These are phyloP conservation scores for Alternaria dauci DNA, from an alignment of 2,329 filamentous ascomycete species.

Conservation along the genomic window DNA sequence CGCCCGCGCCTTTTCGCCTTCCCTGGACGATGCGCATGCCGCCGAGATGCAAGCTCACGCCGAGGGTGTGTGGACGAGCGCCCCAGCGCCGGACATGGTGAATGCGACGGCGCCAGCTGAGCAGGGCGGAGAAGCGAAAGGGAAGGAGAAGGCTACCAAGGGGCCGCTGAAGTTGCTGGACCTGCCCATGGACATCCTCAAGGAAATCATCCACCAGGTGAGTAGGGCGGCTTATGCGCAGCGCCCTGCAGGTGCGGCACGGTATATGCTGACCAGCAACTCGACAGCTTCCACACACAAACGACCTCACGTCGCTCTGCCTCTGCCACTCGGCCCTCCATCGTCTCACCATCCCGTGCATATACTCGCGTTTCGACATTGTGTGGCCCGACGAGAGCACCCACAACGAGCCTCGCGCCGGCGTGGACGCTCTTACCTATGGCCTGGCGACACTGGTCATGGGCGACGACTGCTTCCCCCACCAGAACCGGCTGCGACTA, in stretches of 20 bases:
- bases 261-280: constrained; percentile 23
- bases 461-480: constrained; percentile 70
- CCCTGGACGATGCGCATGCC: constrained; percentile 35
- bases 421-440: constrained; percentile 84
- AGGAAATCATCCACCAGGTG: constrained; percentile 81
- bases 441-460: constrained; percentile 82
- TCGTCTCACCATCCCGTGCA: constrained; percentile 75
- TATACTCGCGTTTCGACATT: constrained; percentile 87
- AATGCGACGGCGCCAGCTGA: constrained; percentile 29
- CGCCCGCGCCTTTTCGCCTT: constrained; percentile 27
- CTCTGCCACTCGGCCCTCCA: constrained; percentile 81
- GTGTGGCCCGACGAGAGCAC: constrained; percentile 80
- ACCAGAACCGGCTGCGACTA: constrained; percentile 47
- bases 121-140: constrained; percentile 58
- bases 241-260: neutral
- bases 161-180: constrained; percentile 73
- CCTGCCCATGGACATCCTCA: constrained; percentile 79
- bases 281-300: constrained; percentile 76
- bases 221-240: constrained; percentile 27
- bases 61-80: constrained; percentile 24
- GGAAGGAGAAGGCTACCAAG: constrained; percentile 57
- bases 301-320: constrained; percentile 80
- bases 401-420: constrained; percentile 70
- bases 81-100: constrained; percentile 13
- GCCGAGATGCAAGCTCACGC: constrained; percentile 19